Evolutionary conservation across 2,329 filamentous ascomycete genomes (phyloP).

Genomic region (Aphanoascus verrucosus): DNA sequence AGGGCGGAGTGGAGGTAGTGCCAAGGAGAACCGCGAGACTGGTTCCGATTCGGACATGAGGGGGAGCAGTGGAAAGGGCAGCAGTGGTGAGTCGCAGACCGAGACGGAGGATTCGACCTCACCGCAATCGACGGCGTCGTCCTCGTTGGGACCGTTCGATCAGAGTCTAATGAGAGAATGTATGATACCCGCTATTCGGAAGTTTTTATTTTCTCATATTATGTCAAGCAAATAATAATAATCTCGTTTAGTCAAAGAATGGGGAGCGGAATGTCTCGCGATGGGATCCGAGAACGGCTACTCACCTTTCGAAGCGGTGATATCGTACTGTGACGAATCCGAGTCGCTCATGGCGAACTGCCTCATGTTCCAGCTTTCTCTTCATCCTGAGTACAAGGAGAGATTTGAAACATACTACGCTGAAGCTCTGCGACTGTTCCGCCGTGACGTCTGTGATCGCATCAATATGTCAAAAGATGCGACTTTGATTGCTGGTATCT

Average conservation of each 20-base stretch:
- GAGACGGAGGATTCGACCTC: neutral
- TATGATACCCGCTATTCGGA: neutral
- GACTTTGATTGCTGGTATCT: conserved; percentile 13
- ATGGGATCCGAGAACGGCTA: conserved; percentile 8
- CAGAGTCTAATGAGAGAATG: conserved; percentile 13
- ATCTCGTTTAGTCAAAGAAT: conserved; percentile 10
- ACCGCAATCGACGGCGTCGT: neutral
- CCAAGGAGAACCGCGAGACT: neutral
- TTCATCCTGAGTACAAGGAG: conserved; percentile 12
- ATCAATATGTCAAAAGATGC: conserved; percentile 7
- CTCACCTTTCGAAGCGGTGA: conserved; percentile 10
- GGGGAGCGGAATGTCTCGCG: conserved; percentile 13
- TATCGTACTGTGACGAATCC: conserved; percentile 11
- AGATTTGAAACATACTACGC: conserved; percentile 13
- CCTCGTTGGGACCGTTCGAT: conserved; percentile 11
- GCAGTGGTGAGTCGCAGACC: neutral
- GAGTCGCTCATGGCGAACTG: conserved; percentile 15
- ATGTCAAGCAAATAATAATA: neutral
- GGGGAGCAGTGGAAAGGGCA: neutral
- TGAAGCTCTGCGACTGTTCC: conserved; percentile 10
- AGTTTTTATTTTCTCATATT: neutral
- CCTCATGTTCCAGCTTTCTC: conserved; percentile 13
- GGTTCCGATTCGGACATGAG: conserved; percentile 1
- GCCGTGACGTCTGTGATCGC: conserved; percentile 12
- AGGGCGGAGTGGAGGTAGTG: neutral